A percentile compares a stretch with the other conserved stretches of the same genome.
Conservation (phyloP, 345 rosid species). For the Physaria fendleri region DNA sequence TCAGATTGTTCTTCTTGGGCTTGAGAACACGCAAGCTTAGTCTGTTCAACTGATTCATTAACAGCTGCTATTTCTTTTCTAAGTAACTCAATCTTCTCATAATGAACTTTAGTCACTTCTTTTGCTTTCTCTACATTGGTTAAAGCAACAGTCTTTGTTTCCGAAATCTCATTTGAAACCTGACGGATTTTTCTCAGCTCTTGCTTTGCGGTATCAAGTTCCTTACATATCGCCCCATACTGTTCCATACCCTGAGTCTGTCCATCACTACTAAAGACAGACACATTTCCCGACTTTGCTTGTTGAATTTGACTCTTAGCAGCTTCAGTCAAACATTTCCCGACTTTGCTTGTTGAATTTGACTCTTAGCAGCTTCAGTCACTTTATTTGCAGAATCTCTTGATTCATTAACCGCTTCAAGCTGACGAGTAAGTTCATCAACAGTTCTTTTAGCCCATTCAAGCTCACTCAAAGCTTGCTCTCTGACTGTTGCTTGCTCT, state of each 20-base stretch:
- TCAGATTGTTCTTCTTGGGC: conserved; percentile 59
- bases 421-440: conserved; percentile 58
- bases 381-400: conserved; percentile 55
- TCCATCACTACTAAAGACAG: conserved; percentile 38
- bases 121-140: conserved; percentile 60
- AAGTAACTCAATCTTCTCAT: conserved; percentile 66
- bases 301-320: conserved; percentile 58
- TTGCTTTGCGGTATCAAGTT: conserved; percentile 74
- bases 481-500: no score
- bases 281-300: conserved; percentile 32
- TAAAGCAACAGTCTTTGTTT: conserved; percentile 51
- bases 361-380: conserved; percentile 62
- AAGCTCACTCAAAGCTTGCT: conserved; percentile 71
- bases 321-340: conserved; percentile 58
- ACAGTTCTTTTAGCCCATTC: conserved; percentile 63
- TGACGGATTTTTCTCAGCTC: conserved; percentile 67
- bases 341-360: conserved; percentile 49
- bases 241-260: conserved; percentile 54
- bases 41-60: conserved; percentile 74
- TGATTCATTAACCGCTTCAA: conserved; percentile 46
- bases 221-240: conserved; percentile 44
- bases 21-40: conserved; percentile 68
- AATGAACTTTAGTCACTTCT: conserved; percentile 43
- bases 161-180: conserved; percentile 48
- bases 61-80: conserved; percentile 76